phyloP scores from a whole-genome alignment of 2,329 filamentous ascomycete species.

The Pseudogymnoascus verrucosus region DNA sequence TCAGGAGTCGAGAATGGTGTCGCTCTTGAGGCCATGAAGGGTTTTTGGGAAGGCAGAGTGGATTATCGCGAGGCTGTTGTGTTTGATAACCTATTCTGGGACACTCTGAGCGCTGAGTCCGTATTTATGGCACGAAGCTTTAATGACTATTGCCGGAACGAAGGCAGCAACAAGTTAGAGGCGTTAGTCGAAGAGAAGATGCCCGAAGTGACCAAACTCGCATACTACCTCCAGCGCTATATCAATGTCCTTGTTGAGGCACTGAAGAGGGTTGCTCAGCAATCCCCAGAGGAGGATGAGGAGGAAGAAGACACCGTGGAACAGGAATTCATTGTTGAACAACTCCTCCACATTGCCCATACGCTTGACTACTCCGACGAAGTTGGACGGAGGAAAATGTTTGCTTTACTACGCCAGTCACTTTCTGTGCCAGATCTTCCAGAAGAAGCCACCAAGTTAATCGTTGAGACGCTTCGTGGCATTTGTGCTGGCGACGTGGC shows the following conservation, averaged over 20 bases:
- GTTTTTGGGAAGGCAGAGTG: slow-evolving; percentile 89
- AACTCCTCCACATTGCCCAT: slow-evolving; percentile 83
- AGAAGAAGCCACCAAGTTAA: slow-evolving; percentile 85
- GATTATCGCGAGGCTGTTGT: slow-evolving; percentile 67
- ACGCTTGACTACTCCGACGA: slow-evolving; percentile 97
- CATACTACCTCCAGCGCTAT: slow-evolving; percentile 78
- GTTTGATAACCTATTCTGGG: slow-evolving; percentile 72
- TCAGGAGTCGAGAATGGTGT: slow-evolving; percentile 85
- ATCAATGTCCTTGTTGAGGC: slow-evolving; percentile 60
- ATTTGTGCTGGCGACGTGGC: slow-evolving; percentile 70
- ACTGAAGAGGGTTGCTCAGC: slow-evolving; percentile 47
- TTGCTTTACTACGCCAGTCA: slow-evolving; percentile 76
- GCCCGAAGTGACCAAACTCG: slow-evolving; percentile 86
- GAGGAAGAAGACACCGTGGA: slow-evolving; percentile 77
- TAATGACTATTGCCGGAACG: slow-evolving; percentile 80
- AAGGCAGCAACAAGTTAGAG: slow-evolving; percentile 67
- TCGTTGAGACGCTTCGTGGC: slow-evolving; percentile 70
- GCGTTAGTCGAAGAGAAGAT: slow-evolving; percentile 82
- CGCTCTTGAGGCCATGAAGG: slow-evolving; percentile 86
- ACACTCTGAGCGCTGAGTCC: slow-evolving; percentile 73
- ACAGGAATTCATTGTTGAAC: slow-evolving; percentile 91
- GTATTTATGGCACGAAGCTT: slow-evolving; percentile 87
- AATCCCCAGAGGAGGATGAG: slow-evolving; percentile 51
- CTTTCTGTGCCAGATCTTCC: slow-evolving; percentile 81
- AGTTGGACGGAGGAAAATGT: slow-evolving; percentile 92